Conservation (phyloP, 2,329 filamentous ascomycete species). For the Fusarium graminum region DNA sequence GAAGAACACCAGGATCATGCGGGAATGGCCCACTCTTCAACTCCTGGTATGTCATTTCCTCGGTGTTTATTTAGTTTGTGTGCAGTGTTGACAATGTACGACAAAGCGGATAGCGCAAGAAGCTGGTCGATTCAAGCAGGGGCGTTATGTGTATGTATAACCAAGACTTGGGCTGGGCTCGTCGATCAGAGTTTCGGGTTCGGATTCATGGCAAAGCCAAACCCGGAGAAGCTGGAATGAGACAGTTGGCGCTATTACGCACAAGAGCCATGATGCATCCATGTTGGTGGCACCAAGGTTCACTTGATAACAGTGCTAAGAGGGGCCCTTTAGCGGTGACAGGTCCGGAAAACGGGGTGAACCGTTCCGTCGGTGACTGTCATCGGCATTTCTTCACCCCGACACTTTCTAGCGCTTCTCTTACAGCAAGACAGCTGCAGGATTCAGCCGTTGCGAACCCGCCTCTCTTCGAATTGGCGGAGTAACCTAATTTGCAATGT, state of each 20-base stretch:
- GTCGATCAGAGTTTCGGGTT: neutral
- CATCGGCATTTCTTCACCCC: slow-evolving; percentile 30
- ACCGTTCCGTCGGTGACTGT: slow-evolving; percentile 33
- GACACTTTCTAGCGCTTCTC: neutral
- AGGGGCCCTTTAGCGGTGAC: slow-evolving; percentile 22
- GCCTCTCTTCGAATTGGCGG: slow-evolving; percentile 9
- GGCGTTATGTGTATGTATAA: too few relatives aligned
- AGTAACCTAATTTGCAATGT: slow-evolving; percentile 34
- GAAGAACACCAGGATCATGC: slow-evolving; percentile 35
- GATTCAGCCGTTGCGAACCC: neutral
- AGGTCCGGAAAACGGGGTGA: slow-evolving; percentile 30
- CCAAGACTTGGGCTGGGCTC: neutral
- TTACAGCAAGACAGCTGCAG: slow-evolving; percentile 7
- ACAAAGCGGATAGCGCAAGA: neutral
- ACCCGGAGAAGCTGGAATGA: slow-evolving; percentile 43
- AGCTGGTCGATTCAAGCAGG: too few relatives aligned
- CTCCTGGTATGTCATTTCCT: neutral
- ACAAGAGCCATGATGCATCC: slow-evolving; percentile 6
- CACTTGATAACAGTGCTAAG: slow-evolving; percentile 15
- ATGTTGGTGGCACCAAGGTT: slow-evolving; percentile 29
- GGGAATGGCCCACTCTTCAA: slow-evolving; percentile 39
- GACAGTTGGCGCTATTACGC: slow-evolving; percentile 36
- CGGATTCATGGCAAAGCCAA: slow-evolving; percentile 12
- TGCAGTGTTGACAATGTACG: slow-evolving; percentile 2
- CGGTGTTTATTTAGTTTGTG: slow-evolving; percentile 6